A percentile compares a stretch with the other conserved stretches of the same genome.
These are phyloP conservation scores for Calamus simplicifolius DNA, from an alignment of 176 grass and related monocot species.

Conservation along the genomic window DNA sequence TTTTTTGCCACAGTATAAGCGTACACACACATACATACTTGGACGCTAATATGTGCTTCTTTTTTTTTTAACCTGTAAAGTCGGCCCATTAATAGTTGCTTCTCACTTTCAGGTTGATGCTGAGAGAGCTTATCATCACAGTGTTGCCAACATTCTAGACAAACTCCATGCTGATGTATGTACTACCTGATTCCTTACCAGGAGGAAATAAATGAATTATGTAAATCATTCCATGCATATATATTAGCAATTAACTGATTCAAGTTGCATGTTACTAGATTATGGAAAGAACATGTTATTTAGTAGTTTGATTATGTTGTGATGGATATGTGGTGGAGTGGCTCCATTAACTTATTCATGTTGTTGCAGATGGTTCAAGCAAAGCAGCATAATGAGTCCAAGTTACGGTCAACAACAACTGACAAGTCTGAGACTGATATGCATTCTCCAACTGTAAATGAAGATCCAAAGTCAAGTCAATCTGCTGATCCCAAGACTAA, in stretches of 20 bases:
- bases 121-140: slow-evolving; percentile 89
- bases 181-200: too few species aligned
- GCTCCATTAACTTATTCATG: not conserved
- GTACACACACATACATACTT: too few species aligned
- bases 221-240: too few species aligned
- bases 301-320: not conserved
- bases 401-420: slow-evolving; percentile 27
- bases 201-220: too few species aligned
- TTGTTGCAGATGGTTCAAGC: slow-evolving; percentile 56
- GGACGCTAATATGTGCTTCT: too few species aligned
- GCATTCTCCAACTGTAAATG: too few species aligned
- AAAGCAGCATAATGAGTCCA: slow-evolving; percentile 48
- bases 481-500: not conserved
- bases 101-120: slow-evolving; percentile 69
- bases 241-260: not conserved
- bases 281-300: not conserved
- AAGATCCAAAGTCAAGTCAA: too few species aligned
- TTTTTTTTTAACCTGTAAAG: too few species aligned
- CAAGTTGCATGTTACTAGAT: slow-evolving; percentile 3
- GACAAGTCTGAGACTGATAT: not conserved
- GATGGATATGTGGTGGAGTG: slow-evolving; percentile 4
- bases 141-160: slow-evolving; percentile 75
- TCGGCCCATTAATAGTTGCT: not conserved
- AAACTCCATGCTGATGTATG: slow-evolving; percentile 84
- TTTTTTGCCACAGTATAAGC: too few species aligned